These are phyloP conservation scores for Kwoniella heveanensis DNA, from an alignment of 768 basidiomycete species.

Conservation along the genomic window DNA sequence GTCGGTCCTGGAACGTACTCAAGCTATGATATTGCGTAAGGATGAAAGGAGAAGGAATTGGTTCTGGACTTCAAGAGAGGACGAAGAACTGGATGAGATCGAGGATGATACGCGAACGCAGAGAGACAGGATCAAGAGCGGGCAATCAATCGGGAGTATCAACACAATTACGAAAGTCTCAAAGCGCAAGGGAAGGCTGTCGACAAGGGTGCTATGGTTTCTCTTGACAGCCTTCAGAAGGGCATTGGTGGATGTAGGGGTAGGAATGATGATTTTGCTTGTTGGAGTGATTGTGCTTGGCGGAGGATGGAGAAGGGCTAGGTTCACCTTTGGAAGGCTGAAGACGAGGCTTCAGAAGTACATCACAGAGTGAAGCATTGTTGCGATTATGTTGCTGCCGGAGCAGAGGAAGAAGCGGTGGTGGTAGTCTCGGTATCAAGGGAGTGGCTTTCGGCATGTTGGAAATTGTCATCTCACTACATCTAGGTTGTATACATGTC, in stretches of 20 bases:
- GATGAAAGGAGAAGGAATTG: constrained; percentile 32
- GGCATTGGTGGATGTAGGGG: constrained; percentile 42
- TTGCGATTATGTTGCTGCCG: too few species aligned
- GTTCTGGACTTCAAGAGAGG: constrained; percentile 37
- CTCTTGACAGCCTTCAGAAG: constrained; percentile 38
- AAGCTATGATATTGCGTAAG: constrained; percentile 38
- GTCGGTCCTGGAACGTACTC: constrained; percentile 44
- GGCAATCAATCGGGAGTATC: constrained; percentile 6
- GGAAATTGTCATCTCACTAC: too few species aligned
- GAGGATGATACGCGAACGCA: constrained; percentile 30
- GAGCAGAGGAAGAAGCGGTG: too few species aligned
- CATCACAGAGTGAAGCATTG: constrained; percentile 13
- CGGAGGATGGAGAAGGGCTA: constrained; percentile 36
- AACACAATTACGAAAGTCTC: constrained; percentile 13
- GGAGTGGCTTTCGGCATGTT: too few species aligned
- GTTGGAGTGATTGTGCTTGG: constrained; percentile 31
- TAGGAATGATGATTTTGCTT: constrained; percentile 37
- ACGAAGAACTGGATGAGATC: constrained; percentile 39
- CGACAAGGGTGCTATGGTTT: constrained; percentile 31
- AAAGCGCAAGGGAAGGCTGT: constrained; percentile 21
- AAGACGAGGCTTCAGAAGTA: constrained; percentile 20
- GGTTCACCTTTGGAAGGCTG: constrained; percentile 24
- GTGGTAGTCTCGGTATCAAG: too few species aligned
- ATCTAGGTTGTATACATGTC: too few species aligned
- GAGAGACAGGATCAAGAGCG: neutral